phyloP scores from a whole-genome alignment of 768 basidiomycete species.

The Leccinum broughii region DNA sequence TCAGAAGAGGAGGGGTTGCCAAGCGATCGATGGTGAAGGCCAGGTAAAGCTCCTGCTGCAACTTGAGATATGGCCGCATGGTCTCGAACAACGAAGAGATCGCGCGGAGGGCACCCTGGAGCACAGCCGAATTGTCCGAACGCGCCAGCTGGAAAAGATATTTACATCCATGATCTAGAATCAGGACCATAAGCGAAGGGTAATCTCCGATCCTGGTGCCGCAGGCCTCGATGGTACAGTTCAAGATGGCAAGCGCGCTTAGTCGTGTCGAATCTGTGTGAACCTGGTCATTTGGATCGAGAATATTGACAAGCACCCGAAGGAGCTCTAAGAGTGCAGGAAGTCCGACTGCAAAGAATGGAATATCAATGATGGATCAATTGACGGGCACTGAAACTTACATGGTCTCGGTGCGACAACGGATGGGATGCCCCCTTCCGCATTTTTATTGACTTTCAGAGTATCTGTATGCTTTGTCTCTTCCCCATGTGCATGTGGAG shows the following conservation, averaged over 20 bases:
- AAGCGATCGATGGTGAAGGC: conserved; percentile 93
- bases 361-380: neutral
- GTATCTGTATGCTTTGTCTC: conserved; percentile 2
- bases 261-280: conserved; percentile 96
- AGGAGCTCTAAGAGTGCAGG: conserved; percentile 92
- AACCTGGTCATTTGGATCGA: conserved; percentile 91
- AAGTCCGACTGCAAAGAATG: conserved; percentile 63
- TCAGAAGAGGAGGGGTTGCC: conserved; percentile 50
- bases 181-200: conserved; percentile 71
- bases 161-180: conserved; percentile 91
- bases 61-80: conserved; percentile 81
- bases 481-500: conserved; percentile 14
- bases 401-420: conserved; percentile 23
- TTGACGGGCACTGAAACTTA: conserved; percentile 5
- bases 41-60: conserved; percentile 94
- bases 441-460: neutral
- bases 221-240: conserved; percentile 83
- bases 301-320: conserved; percentile 90
- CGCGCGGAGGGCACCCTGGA: conserved; percentile 79
- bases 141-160: conserved; percentile 96
- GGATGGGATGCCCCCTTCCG: conserved; percentile 38
- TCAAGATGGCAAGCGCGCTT: conserved; percentile 83
- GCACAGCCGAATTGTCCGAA: conserved; percentile 79
- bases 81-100: conserved; percentile 88
- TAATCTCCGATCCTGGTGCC: conserved; percentile 75